A percentile compares a stretch with the other conserved stretches of the same genome.
Evolutionary conservation across 306 rosid genomes (phyloP).

Genomic region (Cucurbita ficifolia): DNA sequence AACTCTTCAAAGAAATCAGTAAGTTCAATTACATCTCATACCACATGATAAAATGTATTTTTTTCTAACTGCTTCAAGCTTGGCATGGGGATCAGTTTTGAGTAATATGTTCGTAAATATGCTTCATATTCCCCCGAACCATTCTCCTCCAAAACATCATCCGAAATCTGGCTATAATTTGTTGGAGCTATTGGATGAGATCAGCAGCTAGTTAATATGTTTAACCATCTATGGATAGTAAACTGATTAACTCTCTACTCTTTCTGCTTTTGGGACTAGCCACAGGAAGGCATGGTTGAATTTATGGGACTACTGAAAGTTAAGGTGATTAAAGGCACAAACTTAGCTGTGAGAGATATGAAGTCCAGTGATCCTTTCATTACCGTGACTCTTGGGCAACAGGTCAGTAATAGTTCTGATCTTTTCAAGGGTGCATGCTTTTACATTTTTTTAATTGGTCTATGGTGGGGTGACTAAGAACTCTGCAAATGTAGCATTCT

Average conservation of each 20-base stretch:
- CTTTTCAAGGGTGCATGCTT: neutral
- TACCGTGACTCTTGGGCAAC: constrained; percentile 65
- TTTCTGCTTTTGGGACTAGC: constrained; percentile 26
- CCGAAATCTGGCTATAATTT: neutral
- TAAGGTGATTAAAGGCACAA: constrained; percentile 69
- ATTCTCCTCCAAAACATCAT: neutral
- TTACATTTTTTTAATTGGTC: neutral
- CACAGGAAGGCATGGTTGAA: constrained; percentile 90
- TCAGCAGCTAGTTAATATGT: neutral
- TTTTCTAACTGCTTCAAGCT: neutral
- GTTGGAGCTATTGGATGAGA: neutral
- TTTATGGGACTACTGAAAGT: constrained; percentile 87
- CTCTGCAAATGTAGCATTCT: neutral
- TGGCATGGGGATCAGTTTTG: neutral
- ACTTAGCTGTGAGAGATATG: constrained; percentile 85
- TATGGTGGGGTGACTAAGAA: neutral
- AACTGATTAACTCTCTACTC: neutral
- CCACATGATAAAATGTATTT: neutral
- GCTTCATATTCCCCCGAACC: neutral
- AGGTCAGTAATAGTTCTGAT: constrained; percentile 40
- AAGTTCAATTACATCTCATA: constrained; percentile 6
- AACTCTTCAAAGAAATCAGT: constrained; percentile 40
- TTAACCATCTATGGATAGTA: neutral
- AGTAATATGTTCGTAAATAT: neutral
- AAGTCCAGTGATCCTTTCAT: constrained; percentile 94